Base-by-base conservation (phyloP, 352 stramenopile species). In the Phytophthora sansomeana region DNA sequence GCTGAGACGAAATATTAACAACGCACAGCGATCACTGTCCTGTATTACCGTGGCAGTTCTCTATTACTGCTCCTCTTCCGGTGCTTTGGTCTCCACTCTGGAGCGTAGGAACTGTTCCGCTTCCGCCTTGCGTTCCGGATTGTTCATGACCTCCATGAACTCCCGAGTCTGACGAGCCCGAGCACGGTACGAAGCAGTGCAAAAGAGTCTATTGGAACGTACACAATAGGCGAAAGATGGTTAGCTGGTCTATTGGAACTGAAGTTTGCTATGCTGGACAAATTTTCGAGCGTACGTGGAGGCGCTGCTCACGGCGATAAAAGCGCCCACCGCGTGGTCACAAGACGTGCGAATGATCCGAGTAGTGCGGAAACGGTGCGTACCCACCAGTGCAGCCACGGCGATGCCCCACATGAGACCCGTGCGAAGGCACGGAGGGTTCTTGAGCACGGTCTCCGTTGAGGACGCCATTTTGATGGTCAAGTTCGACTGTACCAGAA, bases 121-220 rank as follows among this genome's bases (percentile, higher is more conserved):
- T 46, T 93, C 85, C 4, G 80, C 68, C 42, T 86, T 89, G 29
- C 76, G 81, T 16, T 85, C 78, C 6, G 85, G 85, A 73, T 93
- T 80, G 74, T 93, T 93, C 85, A 93, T 93, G 8, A 85, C 71
- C 47, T 92, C 85, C 85, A 93, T 93, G 67, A 93, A 93, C 47
- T 91, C 63, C 4, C 85, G 81, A 33, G 81, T 94, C 72, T 92
- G 84, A 21, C 55, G 72, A 30, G 78, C 67, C 43, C 79, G 77
- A 14, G 72, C 63, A 32, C 82, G 55, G 60, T 93, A 86, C 53
- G 81, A 63, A 21, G 78, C 66, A 26, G 76, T 71, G 36, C 87
- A 96, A 29, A 94, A 72, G 24, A 91, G 21, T 77, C 87, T 92
- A 8, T 39, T 6, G 26, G 10, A 38, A 19, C n/a, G n/a, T 36